Percentiles rank a stretch among this genome's conserved stretches.
These are phyloP conservation scores for Penicillium sp. DNA, from an alignment of 2,329 filamentous ascomycete species.

Conservation along the genomic window DNA sequence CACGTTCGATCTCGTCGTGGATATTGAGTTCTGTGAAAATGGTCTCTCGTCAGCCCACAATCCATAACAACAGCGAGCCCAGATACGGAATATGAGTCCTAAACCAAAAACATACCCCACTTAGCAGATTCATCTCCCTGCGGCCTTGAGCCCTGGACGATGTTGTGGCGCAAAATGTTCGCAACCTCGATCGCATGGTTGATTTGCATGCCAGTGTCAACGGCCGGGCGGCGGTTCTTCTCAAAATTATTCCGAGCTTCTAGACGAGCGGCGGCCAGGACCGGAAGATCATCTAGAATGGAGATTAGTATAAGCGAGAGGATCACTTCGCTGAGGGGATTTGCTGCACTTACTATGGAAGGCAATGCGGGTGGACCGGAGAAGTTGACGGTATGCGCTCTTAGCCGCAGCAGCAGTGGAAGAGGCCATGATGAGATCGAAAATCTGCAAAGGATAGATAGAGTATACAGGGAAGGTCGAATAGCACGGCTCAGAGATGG, in stretches of 20 bases:
- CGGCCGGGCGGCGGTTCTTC: constrained; percentile 58
- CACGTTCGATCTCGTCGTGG: constrained; percentile 84
- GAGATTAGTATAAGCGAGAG: constrained; percentile 9
- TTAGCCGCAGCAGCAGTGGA: constrained; percentile 56
- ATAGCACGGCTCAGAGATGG: neutral
- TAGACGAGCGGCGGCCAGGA: constrained; percentile 66
- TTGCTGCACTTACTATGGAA: constrained; percentile 63
- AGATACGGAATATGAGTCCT: neutral
- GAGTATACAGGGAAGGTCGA: neutral
- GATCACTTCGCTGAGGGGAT: neutral
- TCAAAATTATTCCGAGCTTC: constrained; percentile 74
- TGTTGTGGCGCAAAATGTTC: constrained; percentile 71
- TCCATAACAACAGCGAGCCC: too few relatives aligned
- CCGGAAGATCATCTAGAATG: constrained; percentile 61
- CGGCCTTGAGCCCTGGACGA: constrained; percentile 71
- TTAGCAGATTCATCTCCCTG: constrained; percentile 32
- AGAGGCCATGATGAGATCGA: constrained; percentile 22
- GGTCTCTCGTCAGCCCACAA: constrained; percentile 8
- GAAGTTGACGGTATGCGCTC: constrained; percentile 72
- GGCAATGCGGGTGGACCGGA: constrained; percentile 75
- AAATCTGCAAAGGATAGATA: neutral
- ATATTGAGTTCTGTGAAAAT: constrained; percentile 68
- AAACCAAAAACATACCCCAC: constrained; percentile 31
- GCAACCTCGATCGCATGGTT: constrained; percentile 79
- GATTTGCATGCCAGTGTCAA: constrained; percentile 62